Evolutionary conservation across 352 stramenopile species (phyloP), one percentile per base, ranked within the genome.

Genomic region (Pythium myriotylum): DNA sequence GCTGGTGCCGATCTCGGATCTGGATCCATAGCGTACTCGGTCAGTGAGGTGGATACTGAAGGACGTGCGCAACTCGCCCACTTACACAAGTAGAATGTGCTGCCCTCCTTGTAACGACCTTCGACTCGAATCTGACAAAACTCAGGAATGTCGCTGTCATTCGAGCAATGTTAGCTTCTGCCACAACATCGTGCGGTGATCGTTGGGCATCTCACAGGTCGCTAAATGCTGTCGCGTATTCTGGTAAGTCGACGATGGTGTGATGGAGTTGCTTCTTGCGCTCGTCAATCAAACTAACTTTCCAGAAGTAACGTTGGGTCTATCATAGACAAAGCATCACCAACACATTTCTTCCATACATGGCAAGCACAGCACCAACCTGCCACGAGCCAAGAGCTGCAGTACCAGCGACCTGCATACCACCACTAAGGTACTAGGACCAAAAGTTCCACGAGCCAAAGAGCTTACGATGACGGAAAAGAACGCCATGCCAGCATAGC

Each of bases 231-330:
- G 75, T 81, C 10, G 81, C 79, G 17, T 88, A 68, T 32, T 78
- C 67, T 2, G 84, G 82, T 27, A 96, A 65, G 27, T 90, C 78
- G 13, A 82, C 61, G 19, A 87, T 69, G 27, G 72, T 77, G 54
- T 83, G 70, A 17, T 77, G 70, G 9, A 97, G 72, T 62, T 92
- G 81, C 60, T 90, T 84, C 45, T 81, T 82, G 52, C 89, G 86
- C 59, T 95, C 73, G 51, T 94, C 84, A 23, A 96, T 88, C 54
- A 97, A 45, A 33, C 88, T 69, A n/a, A 91, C 72, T 62, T 97
- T 97, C 89, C 89, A 97, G 59, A 79, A 90, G 76, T 97, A 97
- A 0, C 89, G 80, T 60, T 94, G 70, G 17, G 74, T 92, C 86
- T 95, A 51, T 47, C 73, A 24, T 45, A 14, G 2, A 41, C 40